Conservation (phyloP, 805 yeast genomes). For the Wickerhamiella spandovensis region DNA sequence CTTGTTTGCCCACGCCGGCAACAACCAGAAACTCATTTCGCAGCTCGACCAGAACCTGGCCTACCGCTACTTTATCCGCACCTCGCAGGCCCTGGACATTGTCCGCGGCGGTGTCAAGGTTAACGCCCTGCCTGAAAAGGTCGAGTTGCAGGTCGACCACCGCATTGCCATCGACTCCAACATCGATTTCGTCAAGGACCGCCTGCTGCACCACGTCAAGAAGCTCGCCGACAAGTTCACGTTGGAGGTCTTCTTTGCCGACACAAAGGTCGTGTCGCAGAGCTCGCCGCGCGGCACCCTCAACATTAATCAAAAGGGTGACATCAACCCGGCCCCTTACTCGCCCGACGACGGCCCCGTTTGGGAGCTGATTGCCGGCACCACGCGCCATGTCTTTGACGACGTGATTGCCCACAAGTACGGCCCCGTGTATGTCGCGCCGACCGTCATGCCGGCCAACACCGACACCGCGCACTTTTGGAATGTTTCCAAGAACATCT, state of each 20-base stretch:
- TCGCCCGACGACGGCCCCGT: conserved; percentile 32
- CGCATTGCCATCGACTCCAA: conserved; percentile 48
- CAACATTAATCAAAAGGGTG: conserved; percentile 11
- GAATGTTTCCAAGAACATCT: conserved; percentile 46
- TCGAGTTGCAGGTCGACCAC: conserved; percentile 43
- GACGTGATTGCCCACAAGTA: conserved; percentile 25
- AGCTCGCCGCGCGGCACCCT: conserved; percentile 30
- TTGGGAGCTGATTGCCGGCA: conserved; percentile 52
- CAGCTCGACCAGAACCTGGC: conserved; percentile 9
- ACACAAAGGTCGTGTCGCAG: conserved; percentile 15
- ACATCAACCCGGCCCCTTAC: conserved; percentile 40
- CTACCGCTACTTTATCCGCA: conserved; percentile 34
- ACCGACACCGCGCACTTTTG: conserved; percentile 62
- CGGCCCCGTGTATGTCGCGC: conserved; percentile 34
- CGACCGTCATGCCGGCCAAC: conserved; percentile 53
- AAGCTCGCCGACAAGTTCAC: conserved; percentile 32
- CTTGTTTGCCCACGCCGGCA: conserved; percentile 1
- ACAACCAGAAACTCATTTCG: conserved; percentile 3
- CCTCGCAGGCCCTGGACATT: conserved; percentile 58
- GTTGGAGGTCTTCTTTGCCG: conserved; percentile 34
- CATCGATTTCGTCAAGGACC: conserved; percentile 29
- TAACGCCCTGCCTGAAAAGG: conserved; percentile 62
- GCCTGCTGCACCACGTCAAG: conserved; percentile 26
- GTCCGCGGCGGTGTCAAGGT: conserved; percentile 61
- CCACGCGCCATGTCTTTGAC: conserved; percentile 49